Evolutionary conservation across 208 protist genomes (phyloP), one percentile per base, ranked within the genome.

Genomic region (Lotmaria passim): DNA sequence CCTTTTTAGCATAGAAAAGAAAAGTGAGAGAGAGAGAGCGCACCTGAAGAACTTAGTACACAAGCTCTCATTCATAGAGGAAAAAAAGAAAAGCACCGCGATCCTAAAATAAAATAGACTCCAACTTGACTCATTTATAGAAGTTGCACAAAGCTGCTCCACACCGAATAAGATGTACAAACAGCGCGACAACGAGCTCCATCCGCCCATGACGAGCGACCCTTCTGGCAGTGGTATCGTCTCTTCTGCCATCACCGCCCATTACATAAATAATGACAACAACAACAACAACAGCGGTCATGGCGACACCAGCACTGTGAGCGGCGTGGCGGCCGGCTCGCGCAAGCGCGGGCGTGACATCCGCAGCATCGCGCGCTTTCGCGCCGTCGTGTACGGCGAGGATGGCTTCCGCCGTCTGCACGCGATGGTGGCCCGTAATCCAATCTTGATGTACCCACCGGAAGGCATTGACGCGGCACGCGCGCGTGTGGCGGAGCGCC

Each of bases 381-480:
- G 77, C 39, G 62, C 81, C 59, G 82, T 92, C 19, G 64, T 94
- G 14, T 93, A 86, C 73, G 84, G 90, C 24, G 85, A 93, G 36
- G 77, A 85, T 30, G 91, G 91, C 28, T 80, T 96, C 41, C 73
- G 77, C 4, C 84, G 85, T 10, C 76, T 93, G 26, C 91, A 94
- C 62, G 91, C 80, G 47, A 93, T 94, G 87, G 79, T 89, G 24
- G 46, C 67, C 10, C 85, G 88, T 43, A 86, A 87, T 58, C 83
- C 91, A 1, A 57, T 78, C 0, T 76, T 96, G 55, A 93, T 96
- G 91, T 96, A 96, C 58, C 91, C 85, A 7, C 91, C 91, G 1
- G 79, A 72, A n/a, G 84, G 80, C 31, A 78, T 90, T 56, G 78
- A 83, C 2, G 84, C 28, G 36, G 91, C 84, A 3, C 81, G 88